These are phyloP conservation scores for Epichloe festucae DNA, from an alignment of 2,329 filamentous ascomycete genomes.

Conservation along the genomic window DNA sequence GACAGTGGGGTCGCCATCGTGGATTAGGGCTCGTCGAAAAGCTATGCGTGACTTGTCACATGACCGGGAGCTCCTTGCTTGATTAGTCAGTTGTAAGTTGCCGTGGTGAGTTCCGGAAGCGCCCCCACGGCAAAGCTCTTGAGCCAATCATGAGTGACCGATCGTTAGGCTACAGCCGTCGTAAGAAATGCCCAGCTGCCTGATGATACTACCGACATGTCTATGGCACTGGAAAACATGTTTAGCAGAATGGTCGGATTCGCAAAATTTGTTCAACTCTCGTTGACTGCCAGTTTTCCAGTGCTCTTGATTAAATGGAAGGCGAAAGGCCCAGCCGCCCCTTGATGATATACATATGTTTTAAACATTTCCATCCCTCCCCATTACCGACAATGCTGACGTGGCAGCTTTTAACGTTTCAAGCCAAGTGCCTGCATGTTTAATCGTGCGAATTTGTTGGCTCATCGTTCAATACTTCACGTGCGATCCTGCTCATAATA, in stretches of 20 bases:
- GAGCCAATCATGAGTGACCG: not conserved
- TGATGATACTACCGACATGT: too few relatives aligned
- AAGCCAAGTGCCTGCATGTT: not conserved
- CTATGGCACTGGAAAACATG: not conserved
- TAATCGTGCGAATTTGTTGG: not conserved
- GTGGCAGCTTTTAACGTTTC: not conserved
- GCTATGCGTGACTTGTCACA: constrained; percentile 12
- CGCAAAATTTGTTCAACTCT: not conserved
- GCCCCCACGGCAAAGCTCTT: not conserved
- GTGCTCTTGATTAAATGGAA: constrained; percentile 5
- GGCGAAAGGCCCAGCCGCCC: not conserved
- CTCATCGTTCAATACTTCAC: constrained; percentile 15
- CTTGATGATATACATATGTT: constrained; percentile 4
- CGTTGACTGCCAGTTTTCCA: constrained; percentile 8
- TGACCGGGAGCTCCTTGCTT: constrained; percentile 6
- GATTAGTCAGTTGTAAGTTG: not conserved
- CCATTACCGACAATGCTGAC: not conserved
- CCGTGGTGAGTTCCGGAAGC: not conserved
- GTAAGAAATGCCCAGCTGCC: too few relatives aligned
- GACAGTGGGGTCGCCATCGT: constrained; percentile 9
- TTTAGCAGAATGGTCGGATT: not conserved
- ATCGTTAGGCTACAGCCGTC: not conserved
- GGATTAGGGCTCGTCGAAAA: constrained; percentile 18
- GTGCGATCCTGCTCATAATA: constrained; percentile 12
- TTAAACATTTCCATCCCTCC: not conserved